These are phyloP conservation scores for Lactuca sativa DNA, from an alignment of 129 eudicot species.

Conservation along the genomic window DNA sequence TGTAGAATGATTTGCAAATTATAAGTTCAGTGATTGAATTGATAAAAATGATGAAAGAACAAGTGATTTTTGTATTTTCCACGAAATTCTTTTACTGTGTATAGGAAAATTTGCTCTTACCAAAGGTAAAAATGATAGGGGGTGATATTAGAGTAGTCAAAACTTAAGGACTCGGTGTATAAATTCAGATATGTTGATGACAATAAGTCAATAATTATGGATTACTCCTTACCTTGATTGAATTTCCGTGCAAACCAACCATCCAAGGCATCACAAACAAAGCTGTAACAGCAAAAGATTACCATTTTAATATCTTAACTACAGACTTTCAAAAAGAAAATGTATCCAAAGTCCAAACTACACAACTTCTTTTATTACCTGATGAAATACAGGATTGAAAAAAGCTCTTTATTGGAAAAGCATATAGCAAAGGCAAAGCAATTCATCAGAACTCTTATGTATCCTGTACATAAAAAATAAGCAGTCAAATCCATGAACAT, in stretches of 20 bases:
- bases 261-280: slow-evolving; percentile 95
- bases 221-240: slow-evolving; percentile 74
- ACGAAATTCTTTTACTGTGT: no score
- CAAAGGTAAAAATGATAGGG: no score
- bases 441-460: slow-evolving; percentile 79
- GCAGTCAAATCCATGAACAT: slow-evolving; percentile 9
- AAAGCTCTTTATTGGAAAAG: slow-evolving; percentile 72
- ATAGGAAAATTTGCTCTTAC: no score
- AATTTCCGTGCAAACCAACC: slow-evolving; percentile 98
- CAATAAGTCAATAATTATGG: not conserved
- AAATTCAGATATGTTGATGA: no score
- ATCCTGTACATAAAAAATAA: slow-evolving; percentile 54
- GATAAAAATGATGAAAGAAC: no score
- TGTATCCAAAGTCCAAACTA: slow-evolving; percentile 7
- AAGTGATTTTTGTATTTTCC: no score
- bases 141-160: no score
- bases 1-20: not conserved
- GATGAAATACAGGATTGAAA: slow-evolving; percentile 74
- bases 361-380: slow-evolving; percentile 42
- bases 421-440: slow-evolving; percentile 82
- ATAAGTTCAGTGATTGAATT: no score
- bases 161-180: no score
- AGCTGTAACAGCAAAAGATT: slow-evolving; percentile 50
- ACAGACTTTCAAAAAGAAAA: not conserved
- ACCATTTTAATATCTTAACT: slow-evolving; percentile 11